Conservation (phyloP, 495 filamentous ascomycete species). For the Neurospora sp. region DNA sequence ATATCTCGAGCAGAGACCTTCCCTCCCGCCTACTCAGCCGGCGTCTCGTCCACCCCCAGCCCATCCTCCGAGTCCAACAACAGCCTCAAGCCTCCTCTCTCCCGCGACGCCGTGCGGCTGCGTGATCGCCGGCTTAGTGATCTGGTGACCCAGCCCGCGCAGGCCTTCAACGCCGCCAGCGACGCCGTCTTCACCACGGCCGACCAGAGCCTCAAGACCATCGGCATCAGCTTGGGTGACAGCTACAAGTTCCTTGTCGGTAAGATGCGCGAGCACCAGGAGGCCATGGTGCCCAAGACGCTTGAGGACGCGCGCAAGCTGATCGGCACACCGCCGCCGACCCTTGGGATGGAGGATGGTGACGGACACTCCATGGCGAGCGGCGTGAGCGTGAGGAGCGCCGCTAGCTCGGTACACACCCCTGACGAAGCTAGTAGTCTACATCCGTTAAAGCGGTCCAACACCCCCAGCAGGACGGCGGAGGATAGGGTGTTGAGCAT, state of each 20-base stretch:
- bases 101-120: constrained; percentile 33
- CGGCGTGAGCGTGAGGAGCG: constrained; percentile 10
- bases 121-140: constrained; percentile 61
- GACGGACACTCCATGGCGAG: constrained; percentile 9
- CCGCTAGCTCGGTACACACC: constrained; percentile 33
- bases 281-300: constrained; percentile 65
- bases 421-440: constrained; percentile 18
- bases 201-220: constrained; percentile 82
- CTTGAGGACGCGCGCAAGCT: constrained; percentile 86
- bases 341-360: constrained; percentile 42
- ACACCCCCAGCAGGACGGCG: constrained; percentile 16
- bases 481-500: constrained; percentile 55
- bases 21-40: constrained; percentile 37
- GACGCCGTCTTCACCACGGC: constrained; percentile 78
- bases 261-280: constrained; percentile 60
- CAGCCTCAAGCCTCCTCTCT: constrained; percentile 24
- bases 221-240: constrained; percentile 75
- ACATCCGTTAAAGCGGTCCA: constrained; percentile 15
- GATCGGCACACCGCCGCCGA: constrained; percentile 56
- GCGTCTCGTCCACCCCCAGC: constrained; percentile 31
- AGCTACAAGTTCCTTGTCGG: constrained; percentile 93
- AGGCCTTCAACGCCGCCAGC: constrained; percentile 69
- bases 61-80: neutral
- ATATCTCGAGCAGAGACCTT: constrained; percentile 46
- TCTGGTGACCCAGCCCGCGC: constrained; percentile 71